Conservation (phyloP, 805 yeast species). For the Yamadazyma akitaensis region DNA sequence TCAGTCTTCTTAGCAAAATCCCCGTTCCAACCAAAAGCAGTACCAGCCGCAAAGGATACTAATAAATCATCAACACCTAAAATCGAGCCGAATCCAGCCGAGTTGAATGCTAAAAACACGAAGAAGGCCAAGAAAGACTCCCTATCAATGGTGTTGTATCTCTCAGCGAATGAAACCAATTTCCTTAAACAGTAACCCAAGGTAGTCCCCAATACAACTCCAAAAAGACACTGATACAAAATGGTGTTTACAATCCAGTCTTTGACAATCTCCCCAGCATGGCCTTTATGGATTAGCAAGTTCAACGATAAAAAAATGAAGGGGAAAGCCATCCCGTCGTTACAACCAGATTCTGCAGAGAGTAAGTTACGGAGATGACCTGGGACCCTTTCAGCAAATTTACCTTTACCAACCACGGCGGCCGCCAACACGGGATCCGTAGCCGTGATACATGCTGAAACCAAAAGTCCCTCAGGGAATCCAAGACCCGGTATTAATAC, state of each 20-base stretch:
- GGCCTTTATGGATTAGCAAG: slow-evolving; percentile 61
- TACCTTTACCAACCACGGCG: slow-evolving; percentile 92
- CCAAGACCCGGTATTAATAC: slow-evolving; percentile 66
- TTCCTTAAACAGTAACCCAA: slow-evolving; percentile 73
- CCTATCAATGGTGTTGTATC: slow-evolving; percentile 67
- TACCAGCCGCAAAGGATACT: slow-evolving; percentile 89
- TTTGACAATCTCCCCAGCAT: slow-evolving; percentile 65
- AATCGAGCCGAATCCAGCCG: slow-evolving; percentile 87
- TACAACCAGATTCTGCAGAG: slow-evolving; percentile 86
- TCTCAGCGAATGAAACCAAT: slow-evolving; percentile 71
- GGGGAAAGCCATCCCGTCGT: slow-evolving; percentile 96
- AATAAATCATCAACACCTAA: slow-evolving; percentile 86
- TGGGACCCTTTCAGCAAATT: slow-evolving; percentile 85
- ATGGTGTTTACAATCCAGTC: slow-evolving; percentile 79
- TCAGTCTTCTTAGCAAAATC: slow-evolving; percentile 80
- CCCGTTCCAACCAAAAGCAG: slow-evolving; percentile 93
- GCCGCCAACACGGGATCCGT: slow-evolving; percentile 95
- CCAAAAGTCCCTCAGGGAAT: slow-evolving; percentile 67
- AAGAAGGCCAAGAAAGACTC: slow-evolving; percentile 87
- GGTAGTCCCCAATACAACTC: slow-evolving; percentile 66
- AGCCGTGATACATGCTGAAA: slow-evolving; percentile 89
- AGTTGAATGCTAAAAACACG: slow-evolving; percentile 73
- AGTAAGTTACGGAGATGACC: slow-evolving; percentile 85
- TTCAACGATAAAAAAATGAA: slow-evolving; percentile 71
- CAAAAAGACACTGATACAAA: slow-evolving; percentile 78